Conservation (phyloP, 345 rosid genomes). For the Pugionium dolabratum region DNA sequence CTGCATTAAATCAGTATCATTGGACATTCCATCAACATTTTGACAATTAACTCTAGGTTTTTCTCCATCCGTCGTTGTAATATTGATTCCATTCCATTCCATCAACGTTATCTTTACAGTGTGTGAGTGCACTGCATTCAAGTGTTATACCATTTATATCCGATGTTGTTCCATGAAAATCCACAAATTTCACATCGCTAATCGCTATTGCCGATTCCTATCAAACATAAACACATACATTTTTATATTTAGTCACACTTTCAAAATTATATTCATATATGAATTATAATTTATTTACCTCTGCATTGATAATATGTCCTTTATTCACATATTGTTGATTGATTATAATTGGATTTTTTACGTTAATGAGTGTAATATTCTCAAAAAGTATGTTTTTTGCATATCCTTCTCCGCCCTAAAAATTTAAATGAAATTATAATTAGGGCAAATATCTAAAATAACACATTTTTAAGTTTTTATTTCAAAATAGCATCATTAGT, state of each 20-base stretch:
- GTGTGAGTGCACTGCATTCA: conserved; percentile 20
- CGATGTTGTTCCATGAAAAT: conserved; percentile 25
- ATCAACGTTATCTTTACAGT: conserved; percentile 22
- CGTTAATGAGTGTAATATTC: conserved; percentile 27
- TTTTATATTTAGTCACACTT: neutral
- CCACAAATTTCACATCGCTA: conserved; percentile 20
- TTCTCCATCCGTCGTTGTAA: conserved; percentile 19
- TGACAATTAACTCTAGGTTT: conserved; percentile 19
- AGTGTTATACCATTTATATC: conserved; percentile 17
- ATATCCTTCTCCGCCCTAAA: conserved; percentile 36
- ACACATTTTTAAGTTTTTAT: too few relatives aligned
- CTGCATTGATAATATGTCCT: neutral
- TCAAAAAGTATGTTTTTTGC: conserved; percentile 31
- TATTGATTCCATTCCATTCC: conserved; percentile 32
- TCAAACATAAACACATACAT: neutral
- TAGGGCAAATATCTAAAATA: too few relatives aligned
- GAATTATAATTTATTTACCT: neutral
- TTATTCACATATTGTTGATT: conserved; percentile 29
- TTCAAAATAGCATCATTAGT: too few relatives aligned
- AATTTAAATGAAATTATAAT: neutral
- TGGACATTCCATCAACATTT: conserved; percentile 29
- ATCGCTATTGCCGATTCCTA: conserved; percentile 34
- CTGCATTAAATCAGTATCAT: conserved; percentile 9
- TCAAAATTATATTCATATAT: neutral
- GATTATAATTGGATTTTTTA: conserved; percentile 36